These are phyloP conservation scores for Uronychia binucleata DNA, from an alignment of 73 alveolate genomes.

Conservation along the genomic window DNA sequence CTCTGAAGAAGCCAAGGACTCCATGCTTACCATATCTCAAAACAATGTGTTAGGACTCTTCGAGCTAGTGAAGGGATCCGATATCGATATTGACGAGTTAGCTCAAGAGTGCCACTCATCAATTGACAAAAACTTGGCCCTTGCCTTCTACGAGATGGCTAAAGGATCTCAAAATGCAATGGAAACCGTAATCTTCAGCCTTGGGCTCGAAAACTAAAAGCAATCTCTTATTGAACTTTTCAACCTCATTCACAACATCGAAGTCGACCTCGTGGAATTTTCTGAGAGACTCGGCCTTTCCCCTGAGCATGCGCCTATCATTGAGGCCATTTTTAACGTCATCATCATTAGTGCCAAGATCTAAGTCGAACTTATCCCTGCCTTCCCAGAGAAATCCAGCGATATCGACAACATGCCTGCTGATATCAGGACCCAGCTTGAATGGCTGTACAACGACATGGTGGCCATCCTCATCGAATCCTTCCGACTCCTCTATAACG, in stretches of 20 bases:
- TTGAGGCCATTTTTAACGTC: background rate
- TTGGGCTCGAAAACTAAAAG: background rate
- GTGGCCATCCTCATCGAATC: background rate
- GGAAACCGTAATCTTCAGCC: background rate
- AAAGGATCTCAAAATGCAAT: background rate
- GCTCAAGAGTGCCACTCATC: background rate
- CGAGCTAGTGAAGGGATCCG: background rate
- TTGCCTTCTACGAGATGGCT: background rate
- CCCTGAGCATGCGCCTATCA: background rate
- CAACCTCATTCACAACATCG: too few relatives aligned
- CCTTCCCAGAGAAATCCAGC: background rate
- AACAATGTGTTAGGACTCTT: background rate
- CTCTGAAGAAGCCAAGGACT: background rate
- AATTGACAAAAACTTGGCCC: background rate
- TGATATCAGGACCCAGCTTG: background rate
- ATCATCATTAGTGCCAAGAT: background rate
- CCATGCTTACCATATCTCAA: background rate
- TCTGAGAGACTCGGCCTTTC: background rate
- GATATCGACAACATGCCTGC: background rate
- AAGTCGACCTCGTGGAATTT: background rate
- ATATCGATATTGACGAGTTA: background rate
- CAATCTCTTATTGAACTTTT: background rate
- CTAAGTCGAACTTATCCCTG: background rate
- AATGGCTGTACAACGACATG: background rate
- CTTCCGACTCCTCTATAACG: background rate